Evolutionary conservation across 768 basidiomycete genomes (phyloP).

Genomic region (Termitomyces sp.): DNA sequence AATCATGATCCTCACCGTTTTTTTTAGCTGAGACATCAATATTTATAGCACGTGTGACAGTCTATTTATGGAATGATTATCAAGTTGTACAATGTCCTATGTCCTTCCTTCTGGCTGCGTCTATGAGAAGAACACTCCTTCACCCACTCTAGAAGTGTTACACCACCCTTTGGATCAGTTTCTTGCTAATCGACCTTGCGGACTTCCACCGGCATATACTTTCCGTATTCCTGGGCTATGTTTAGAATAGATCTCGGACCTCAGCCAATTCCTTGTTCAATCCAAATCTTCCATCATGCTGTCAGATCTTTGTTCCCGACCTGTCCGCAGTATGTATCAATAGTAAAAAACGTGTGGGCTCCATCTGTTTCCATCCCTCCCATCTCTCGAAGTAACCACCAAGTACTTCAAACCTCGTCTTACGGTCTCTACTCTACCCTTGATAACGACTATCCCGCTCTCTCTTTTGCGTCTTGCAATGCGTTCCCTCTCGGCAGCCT

Average conservation of each 20-base stretch:
- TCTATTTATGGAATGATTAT: background rate
- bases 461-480: slow-evolving; percentile 3
- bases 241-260: slow-evolving; percentile 1
- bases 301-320: background rate
- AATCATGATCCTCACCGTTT: background rate
- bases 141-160: background rate
- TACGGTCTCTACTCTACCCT: background rate
- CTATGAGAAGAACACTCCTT: background rate
- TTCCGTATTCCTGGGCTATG: background rate
- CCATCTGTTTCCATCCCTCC: background rate
- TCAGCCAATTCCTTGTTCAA: background rate
- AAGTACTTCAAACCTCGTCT: background rate
- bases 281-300: background rate
- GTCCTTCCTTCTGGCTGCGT: background rate
- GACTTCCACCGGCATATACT: background rate
- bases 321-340: slow-evolving; percentile 1
- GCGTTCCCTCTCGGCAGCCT: slow-evolving; percentile 5
- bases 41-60: too few relatives aligned
- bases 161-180: background rate
- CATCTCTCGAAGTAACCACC: background rate
- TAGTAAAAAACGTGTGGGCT: background rate
- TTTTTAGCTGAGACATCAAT: background rate
- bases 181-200: too few relatives aligned
- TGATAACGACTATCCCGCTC: background rate
- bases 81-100: too few relatives aligned